These are phyloP conservation scores for Aspergillus sp. DNA, from an alignment of 2,329 filamentous ascomycete genomes.

Conservation along the genomic window DNA sequence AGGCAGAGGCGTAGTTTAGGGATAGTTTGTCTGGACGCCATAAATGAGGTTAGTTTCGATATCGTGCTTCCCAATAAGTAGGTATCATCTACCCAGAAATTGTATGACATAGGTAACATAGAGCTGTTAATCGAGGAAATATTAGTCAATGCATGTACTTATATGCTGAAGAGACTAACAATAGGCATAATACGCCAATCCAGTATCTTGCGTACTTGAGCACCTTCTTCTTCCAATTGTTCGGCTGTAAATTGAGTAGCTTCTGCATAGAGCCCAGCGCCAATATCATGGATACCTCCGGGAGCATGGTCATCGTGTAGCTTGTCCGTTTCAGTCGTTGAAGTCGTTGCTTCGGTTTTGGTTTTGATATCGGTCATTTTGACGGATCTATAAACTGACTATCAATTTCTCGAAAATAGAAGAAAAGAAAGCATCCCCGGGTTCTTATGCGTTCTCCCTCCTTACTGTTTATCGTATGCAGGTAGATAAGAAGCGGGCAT, in stretches of 20 bases:
- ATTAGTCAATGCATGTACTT: slow-evolving; percentile 13
- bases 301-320: slow-evolving; percentile 9
- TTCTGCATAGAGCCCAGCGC: slow-evolving; percentile 41
- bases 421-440: neutral
- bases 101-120: slow-evolving; percentile 41
- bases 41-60: neutral
- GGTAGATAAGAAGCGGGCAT: neutral
- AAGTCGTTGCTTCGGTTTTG: slow-evolving; percentile 6
- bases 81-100: slow-evolving; percentile 31
- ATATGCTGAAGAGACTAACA: slow-evolving; percentile 17
- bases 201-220: slow-evolving; percentile 37
- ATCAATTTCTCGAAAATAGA: neutral
- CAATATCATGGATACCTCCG: slow-evolving; percentile 34
- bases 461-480: neutral
- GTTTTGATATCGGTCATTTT: slow-evolving; percentile 7
- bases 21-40: slow-evolving; percentile 20
- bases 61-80: neutral
- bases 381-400: neutral
- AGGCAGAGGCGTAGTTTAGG: slow-evolving; percentile 34
- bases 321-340: neutral
- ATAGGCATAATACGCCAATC: slow-evolving; percentile 45
- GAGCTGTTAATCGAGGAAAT: slow-evolving; percentile 8
- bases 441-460: no score
- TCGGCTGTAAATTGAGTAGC: slow-evolving; percentile 37
- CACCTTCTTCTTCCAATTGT: slow-evolving; percentile 39